Percentiles rank a stretch among this genome's conserved stretches.
Conservation (phyloP, 2,329 filamentous ascomycete genomes). For the Bipolaris gigantea region DNA sequence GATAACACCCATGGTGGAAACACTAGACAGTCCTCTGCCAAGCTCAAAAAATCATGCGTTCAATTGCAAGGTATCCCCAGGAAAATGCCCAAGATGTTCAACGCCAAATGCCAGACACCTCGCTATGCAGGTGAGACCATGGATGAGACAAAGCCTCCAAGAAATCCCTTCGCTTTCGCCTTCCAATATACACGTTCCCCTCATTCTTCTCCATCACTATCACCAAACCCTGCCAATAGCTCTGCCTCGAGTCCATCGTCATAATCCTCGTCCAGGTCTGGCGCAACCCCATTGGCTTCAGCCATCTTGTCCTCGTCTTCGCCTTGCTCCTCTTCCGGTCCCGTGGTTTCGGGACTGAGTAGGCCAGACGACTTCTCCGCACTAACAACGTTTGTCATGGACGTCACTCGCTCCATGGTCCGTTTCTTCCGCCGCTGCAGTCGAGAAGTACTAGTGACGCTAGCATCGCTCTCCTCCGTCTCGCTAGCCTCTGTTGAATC, state of each 20-base stretch:
- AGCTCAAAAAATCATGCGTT: not conserved
- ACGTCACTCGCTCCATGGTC: conserved; percentile 51
- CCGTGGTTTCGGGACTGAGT: conserved; percentile 45
- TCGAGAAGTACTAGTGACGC: conserved; percentile 41
- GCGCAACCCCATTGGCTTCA: conserved; percentile 32
- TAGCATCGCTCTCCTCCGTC: conserved; percentile 48
- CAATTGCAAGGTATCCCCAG: conserved; percentile 6
- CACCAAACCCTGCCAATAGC: conserved; percentile 47
- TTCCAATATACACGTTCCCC: conserved; percentile 1
- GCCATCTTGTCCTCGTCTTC: conserved; percentile 51
- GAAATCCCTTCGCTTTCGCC: not conserved
- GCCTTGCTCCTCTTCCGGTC: conserved; percentile 44
- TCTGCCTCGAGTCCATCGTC: conserved; percentile 54
- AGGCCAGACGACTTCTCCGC: conserved; percentile 47
- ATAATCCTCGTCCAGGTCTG: conserved; percentile 53
- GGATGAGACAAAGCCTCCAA: conserved; percentile 11
- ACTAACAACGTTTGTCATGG: conserved; percentile 49
- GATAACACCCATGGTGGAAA: no score
- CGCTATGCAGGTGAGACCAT: conserved; percentile 41
- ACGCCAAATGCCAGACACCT: conserved; percentile 41
- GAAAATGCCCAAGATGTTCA: conserved; percentile 12
- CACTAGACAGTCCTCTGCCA: not conserved
- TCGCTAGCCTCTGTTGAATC: conserved; percentile 41
- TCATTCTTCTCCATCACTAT: conserved; percentile 27
- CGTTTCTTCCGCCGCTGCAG: conserved; percentile 54